Percentiles rank a stretch among this genome's conserved stretches.
Evolutionary conservation across 352 stramenopile genomes (phyloP).

Genomic region (Pythium vanterpoolii): DNA sequence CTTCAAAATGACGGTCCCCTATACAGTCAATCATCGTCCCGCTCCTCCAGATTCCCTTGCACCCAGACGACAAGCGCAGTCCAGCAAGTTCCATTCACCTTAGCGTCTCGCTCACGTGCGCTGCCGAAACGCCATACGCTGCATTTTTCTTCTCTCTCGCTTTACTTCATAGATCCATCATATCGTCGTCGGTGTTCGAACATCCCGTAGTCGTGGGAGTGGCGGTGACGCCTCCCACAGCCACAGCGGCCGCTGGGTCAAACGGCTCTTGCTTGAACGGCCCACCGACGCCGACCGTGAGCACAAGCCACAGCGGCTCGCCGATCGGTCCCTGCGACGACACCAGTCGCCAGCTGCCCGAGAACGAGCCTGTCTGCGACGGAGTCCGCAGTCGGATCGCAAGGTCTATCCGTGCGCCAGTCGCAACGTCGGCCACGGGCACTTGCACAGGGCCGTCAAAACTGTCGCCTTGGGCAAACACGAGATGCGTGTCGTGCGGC

Average conservation of each 20-base stretch:
- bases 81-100: no score
- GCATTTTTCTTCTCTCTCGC: no score
- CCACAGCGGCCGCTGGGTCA: background rate
- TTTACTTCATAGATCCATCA: constrained; percentile 25
- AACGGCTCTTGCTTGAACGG: constrained; percentile 23
- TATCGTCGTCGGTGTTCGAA: constrained; percentile 24
- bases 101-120: no score
- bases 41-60: no score
- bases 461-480: constrained; percentile 65
- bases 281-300: constrained; percentile 69
- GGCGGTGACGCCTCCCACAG: background rate
- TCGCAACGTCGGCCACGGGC: constrained; percentile 32
- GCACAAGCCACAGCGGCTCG: constrained; percentile 73
- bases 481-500: constrained; percentile 51
- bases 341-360: constrained; percentile 73
- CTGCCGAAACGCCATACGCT: no score
- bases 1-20: no score
- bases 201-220: background rate
- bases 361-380: constrained; percentile 48
- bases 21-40: no score
- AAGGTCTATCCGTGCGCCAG: constrained; percentile 61
- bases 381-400: constrained; percentile 56
- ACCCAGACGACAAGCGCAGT: no score
- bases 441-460: constrained; percentile 61
- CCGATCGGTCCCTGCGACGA: constrained; percentile 64